Evolutionary conservation across 306 rosid genomes (phyloP), one percentile per base, ranked within the genome.

Genomic region (Prunus salicina): DNA sequence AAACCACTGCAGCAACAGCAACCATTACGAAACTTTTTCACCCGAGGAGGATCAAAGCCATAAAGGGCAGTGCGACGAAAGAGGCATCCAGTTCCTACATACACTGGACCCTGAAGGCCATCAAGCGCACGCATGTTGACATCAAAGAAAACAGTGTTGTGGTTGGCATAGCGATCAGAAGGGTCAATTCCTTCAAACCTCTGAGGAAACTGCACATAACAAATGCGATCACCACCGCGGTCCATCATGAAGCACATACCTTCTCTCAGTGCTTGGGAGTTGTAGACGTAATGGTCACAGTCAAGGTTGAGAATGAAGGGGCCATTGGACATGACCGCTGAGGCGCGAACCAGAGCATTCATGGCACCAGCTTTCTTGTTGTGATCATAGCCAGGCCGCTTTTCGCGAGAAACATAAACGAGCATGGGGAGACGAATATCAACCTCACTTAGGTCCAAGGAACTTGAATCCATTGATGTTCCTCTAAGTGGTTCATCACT

Each of bases 301-400:
- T 91, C 97, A 12, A 91, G 91, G 73, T 91, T 89, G 38, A 91
- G 92, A 50, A 91, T 91, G 89, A 91, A 91, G 27, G 96, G 84
- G 14, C 93, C 96, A 47, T 91, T 91, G 43, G 97, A 91, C 92
- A 91, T 84, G 68, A 91, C 30, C 12, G 97, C 97, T 1, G 97
- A 91, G 63, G 97, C 91, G 71, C 94, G 87, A 78, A 91, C 97
- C 11, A 91, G 25, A 12, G 94, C 97, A 74, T 91, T 91, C 97
- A 91, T 91, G 12, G 97, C 97, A 55, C 97, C 97, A 0, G 94
- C 97, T 78, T 91, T 91, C 83, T 91, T 91, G 89, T 91, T 91
- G 87, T 91, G 97, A 80, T 91, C 97, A 74, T 89, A 89, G 61
- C 97, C 94, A 12, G 96, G 89, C 75, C 96, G 83, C 72, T 91